Evolutionary conservation across 1,139 yeast species (phyloP), one percentile per base, ranked within the genome.

Genomic region (Hanseniaspora sp.): DNA sequence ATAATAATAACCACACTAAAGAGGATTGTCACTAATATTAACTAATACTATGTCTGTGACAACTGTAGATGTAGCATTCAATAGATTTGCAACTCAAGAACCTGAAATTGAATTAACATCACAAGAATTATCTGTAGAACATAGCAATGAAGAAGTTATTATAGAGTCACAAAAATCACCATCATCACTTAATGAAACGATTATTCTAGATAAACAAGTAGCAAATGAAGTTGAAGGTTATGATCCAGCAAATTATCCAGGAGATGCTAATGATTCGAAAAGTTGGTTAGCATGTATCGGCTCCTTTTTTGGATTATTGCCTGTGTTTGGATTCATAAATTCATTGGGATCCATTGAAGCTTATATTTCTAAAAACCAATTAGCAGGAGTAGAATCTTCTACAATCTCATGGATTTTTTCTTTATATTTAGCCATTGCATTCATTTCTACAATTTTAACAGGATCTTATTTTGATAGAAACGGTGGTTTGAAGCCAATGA

Each of bases 321-420:
- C 82, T 3, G 78, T 74, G 30, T 81, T 83, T 64, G 94, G 94
- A 3, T 65, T 82, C 29, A 73, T 82, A 62, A 83, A 83, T 62
- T 72, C 86, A 0, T 67, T 80, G 37, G 92, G 92, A 57, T 87
- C 86, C 0, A 74, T 83, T 49, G 83, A 83, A 65, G 76, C 86
- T 0, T 82, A 82, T 60, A 74, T 83, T 13, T 71, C 82, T 3
- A 66, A 69, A 9, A 76, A 82, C 62, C 86, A 81, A 62, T 70
- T 83, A 54, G 69, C 69, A 13, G 60, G 70, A 17, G 74, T 72
- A 1, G 69, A 76, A 5, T 70, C 79, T 5, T 73, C 83, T 1
- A 72, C 74, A 7, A 74, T 80, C 0, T 79, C 87, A 7, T 83
- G 90, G 92, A 78, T 84, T 54, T 82, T 83, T 63, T 80, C 88